Base-by-base conservation (phyloP, 1,284 basidiomycete genomes). In the Microbotryomycetes sp. region DNA sequence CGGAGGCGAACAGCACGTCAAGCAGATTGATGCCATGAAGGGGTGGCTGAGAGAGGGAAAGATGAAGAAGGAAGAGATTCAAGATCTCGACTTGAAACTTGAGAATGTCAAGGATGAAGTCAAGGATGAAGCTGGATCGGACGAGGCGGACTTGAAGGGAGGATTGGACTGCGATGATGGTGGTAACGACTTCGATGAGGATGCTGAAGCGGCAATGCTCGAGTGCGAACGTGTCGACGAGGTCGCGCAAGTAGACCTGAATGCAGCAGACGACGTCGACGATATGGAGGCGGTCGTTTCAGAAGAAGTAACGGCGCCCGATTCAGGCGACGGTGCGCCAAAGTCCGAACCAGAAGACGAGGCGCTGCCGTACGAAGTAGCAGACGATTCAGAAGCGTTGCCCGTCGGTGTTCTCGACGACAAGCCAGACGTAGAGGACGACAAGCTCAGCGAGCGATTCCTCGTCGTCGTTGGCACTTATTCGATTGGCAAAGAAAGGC, bases 401-500 rank as follows among this genome's bases (percentile, higher is more conserved):
- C n/a, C n/a, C n/a, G n/a, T n/a, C n/a, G n/a, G n/a, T n/a, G n/a
- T n/a, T n/a, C n/a, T n/a, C n/a, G n/a, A n/a, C n/a, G n/a, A n/a
- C 11, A 57, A 65, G 45, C 46, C 47, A 2, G 65, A 64, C 16
- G 51, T 55, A 28, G 71, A 72, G 60, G 62, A 65, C 13, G 72
- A 70, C 46, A 66, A 66, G 31, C 72, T 35, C 30, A 21, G 70
- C 47, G 75, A 75, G 30, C 60, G 76, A 60, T 74, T 78, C 49
- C 79, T 97, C n/a, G 82, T 97, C 52, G 83, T 96, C 48, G 84
- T 97, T 27, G 94, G 93, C 13, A 97, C 94, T 0, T 98, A 98
- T 75, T 91, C 90, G 0, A 91, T 98, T 57, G 94, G 94, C 55
- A 98, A 98, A 76, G 94, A 98, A 75, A 81, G 91, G 89, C 86